A percentile compares a stretch with the other conserved stretches of the same genome.
Evolutionary conservation across 2,329 filamentous ascomycete genomes (phyloP).

Genomic region (Coniochaeta sp.): DNA sequence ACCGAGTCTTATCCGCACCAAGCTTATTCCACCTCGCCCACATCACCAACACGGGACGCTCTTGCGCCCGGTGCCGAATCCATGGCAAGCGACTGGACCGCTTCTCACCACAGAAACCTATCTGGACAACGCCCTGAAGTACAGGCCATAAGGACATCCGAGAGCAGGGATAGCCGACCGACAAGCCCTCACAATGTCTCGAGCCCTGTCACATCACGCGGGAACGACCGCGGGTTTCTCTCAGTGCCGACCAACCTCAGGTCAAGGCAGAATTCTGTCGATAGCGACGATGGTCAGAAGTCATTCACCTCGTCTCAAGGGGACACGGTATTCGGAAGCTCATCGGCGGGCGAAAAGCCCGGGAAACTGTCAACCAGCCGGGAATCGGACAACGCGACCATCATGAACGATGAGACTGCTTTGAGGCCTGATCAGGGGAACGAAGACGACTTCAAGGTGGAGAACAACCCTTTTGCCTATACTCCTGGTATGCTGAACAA

Average conservation of each 20-base stretch:
- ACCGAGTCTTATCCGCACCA: slow-evolving; percentile 17
- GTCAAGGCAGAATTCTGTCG: slow-evolving; percentile 62
- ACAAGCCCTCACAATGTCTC: slow-evolving; percentile 69
- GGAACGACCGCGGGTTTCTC: slow-evolving; percentile 49
- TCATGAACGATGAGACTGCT: slow-evolving; percentile 61
- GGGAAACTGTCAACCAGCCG: slow-evolving; percentile 22
- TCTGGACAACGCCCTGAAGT: slow-evolving; percentile 32
- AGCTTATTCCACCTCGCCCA: slow-evolving; percentile 22
- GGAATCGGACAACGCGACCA: slow-evolving; percentile 38
- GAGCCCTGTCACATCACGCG: slow-evolving; percentile 41
- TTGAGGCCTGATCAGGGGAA: slow-evolving; percentile 69
- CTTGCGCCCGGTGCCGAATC: slow-evolving; percentile 29
- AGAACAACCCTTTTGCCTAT: slow-evolving; percentile 80
- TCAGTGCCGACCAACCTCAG: slow-evolving; percentile 56
- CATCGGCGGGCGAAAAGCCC: slow-evolving; percentile 32
- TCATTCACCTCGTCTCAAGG: slow-evolving; percentile 52
- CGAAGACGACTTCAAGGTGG: slow-evolving; percentile 67
- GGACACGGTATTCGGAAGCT: slow-evolving; percentile 52
- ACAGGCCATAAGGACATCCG: slow-evolving; percentile 52
- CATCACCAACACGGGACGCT: slow-evolving; percentile 29
- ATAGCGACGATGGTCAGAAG: slow-evolving; percentile 55
- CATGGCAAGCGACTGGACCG: slow-evolving; percentile 16
- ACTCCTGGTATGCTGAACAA: slow-evolving; percentile 78
- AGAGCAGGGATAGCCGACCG: slow-evolving; percentile 58
- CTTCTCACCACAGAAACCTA: slow-evolving; percentile 18